phyloP scores from a whole-genome alignment of 2,329 filamentous ascomycete species.

The Bipolaris oryzae region DNA sequence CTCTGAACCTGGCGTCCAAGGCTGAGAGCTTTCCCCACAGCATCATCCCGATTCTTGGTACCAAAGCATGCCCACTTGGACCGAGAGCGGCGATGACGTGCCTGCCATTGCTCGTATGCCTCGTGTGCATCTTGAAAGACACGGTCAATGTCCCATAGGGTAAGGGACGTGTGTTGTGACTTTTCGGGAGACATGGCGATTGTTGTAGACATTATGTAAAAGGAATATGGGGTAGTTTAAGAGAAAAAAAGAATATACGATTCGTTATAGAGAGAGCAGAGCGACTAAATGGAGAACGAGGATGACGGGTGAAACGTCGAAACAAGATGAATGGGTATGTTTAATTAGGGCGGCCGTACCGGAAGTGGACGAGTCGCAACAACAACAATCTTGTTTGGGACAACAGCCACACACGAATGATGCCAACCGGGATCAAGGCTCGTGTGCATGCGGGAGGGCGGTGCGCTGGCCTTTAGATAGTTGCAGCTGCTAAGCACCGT shows the following conservation, averaged over 20 bases:
- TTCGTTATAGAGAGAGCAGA: constrained; percentile 3
- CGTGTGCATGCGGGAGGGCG: constrained; percentile 16
- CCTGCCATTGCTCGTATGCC: constrained; percentile 41
- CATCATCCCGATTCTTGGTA: constrained; percentile 32
- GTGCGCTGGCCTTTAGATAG: constrained; percentile 24
- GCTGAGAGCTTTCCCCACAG: constrained; percentile 33
- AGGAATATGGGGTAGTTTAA: background rate
- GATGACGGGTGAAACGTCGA: constrained; percentile 2
- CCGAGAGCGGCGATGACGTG: constrained; percentile 26
- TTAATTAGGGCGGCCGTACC: constrained; percentile 14
- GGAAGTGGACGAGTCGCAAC: constrained; percentile 8
- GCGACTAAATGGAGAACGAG: constrained; percentile 5
- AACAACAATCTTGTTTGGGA: constrained; percentile 16
- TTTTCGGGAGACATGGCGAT: constrained; percentile 34
- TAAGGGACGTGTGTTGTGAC: constrained; percentile 38
- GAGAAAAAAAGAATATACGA: background rate
- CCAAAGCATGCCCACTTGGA: constrained; percentile 37
- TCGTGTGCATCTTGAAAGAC: constrained; percentile 44
- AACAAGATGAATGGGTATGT: constrained; percentile 9
- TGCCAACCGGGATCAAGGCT: constrained; percentile 14
- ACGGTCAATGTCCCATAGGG: constrained; percentile 46
- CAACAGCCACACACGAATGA: constrained; percentile 14
- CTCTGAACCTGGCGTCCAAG: constrained; percentile 36
- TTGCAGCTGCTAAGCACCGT: constrained; percentile 1
- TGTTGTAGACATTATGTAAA: constrained; percentile 17